These are phyloP conservation scores for Cylindrodendrum hubeiense DNA, from an alignment of 2,329 filamentous ascomycete species.

Conservation along the genomic window DNA sequence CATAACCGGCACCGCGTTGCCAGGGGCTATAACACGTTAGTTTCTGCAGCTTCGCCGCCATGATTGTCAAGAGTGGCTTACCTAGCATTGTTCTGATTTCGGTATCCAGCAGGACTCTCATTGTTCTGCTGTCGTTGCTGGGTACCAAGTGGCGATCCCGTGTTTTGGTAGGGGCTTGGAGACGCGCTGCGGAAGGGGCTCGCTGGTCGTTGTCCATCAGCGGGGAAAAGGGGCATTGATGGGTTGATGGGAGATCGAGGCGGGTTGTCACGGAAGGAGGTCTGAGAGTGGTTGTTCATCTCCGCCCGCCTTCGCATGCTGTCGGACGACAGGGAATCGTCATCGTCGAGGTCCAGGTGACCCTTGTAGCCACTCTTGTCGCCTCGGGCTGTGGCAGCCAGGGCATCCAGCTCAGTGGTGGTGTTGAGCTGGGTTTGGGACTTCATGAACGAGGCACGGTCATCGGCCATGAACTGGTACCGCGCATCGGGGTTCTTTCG, in stretches of 20 bases:
- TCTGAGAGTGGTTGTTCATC: conserved; percentile 47
- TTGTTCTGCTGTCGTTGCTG: conserved; percentile 50
- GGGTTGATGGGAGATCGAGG: conserved; percentile 56
- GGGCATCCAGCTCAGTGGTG: conserved; percentile 89
- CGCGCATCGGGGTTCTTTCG: conserved; percentile 95
- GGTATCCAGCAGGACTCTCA: conserved; percentile 50
- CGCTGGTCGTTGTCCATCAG: conserved; percentile 49
- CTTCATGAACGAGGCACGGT: conserved; percentile 97
- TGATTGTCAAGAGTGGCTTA: conserved; percentile 33
- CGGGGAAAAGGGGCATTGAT: conserved; percentile 58
- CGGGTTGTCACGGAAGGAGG: conserved; percentile 47
- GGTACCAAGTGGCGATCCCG: conserved; percentile 44
- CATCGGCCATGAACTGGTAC: conserved; percentile 97
- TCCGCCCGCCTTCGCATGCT: conserved; percentile 53
- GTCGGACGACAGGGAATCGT: conserved; percentile 55
- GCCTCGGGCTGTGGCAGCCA: conserved; percentile 89
- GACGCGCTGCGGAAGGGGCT: conserved; percentile 52
- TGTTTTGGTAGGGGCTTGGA: conserved; percentile 51
- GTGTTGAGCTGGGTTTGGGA: conserved; percentile 83
- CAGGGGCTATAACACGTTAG: conserved; percentile 52
- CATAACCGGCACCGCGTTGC: conserved; percentile 61
- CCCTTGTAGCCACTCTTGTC: conserved; percentile 74
- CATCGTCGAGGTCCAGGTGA: conserved; percentile 56
- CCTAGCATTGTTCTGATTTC: conserved; percentile 56
- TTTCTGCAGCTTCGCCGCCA: not conserved